Percentiles rank a stretch among this genome's conserved stretches.
Evolutionary conservation across 2,329 filamentous ascomycete genomes (phyloP).

Genomic region (Berkeleyomyces basicola): DNA sequence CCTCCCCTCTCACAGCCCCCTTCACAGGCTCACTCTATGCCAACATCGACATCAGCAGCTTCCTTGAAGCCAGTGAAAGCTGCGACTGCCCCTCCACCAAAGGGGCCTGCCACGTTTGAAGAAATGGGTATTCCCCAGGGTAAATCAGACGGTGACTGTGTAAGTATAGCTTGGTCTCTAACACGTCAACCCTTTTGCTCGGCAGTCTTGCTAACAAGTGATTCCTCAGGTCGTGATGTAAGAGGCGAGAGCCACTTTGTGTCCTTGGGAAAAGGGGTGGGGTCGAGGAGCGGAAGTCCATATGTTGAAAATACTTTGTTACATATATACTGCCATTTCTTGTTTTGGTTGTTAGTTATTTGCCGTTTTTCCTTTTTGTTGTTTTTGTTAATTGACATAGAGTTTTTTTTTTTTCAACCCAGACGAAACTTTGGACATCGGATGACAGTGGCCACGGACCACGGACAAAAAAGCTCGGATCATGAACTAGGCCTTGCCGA

Average conservation of each 20-base stretch:
- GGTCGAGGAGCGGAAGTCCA: neutral
- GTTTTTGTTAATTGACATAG: neutral
- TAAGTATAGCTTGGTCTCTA: conserved; percentile 32
- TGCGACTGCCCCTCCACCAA: conserved; percentile 34
- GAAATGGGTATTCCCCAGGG: conserved; percentile 88
- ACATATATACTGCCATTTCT: neutral
- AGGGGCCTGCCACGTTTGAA: conserved; percentile 90
- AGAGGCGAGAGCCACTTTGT: neutral
- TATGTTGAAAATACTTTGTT: neutral
- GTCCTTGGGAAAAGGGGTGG: neutral
- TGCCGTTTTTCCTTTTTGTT: neutral
- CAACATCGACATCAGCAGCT: conserved; percentile 18
- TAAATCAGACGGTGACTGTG: conserved; percentile 80
- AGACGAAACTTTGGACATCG: neutral
- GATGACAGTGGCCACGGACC: neutral
- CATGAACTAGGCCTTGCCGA: neutral
- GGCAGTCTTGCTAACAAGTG: neutral
- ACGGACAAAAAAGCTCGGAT: neutral
- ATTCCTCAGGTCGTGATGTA: neutral
- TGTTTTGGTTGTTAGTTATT: neutral
- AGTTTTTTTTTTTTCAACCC: neutral
- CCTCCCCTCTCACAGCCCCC: conserved; percentile 17
- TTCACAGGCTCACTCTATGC: conserved; percentile 12
- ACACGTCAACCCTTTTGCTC: neutral
- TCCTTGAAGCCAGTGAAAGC: conserved; percentile 24